These are phyloP conservation scores for Diospyros kaki DNA, from an alignment of 148 eudicot genomes.

Conservation along the genomic window DNA sequence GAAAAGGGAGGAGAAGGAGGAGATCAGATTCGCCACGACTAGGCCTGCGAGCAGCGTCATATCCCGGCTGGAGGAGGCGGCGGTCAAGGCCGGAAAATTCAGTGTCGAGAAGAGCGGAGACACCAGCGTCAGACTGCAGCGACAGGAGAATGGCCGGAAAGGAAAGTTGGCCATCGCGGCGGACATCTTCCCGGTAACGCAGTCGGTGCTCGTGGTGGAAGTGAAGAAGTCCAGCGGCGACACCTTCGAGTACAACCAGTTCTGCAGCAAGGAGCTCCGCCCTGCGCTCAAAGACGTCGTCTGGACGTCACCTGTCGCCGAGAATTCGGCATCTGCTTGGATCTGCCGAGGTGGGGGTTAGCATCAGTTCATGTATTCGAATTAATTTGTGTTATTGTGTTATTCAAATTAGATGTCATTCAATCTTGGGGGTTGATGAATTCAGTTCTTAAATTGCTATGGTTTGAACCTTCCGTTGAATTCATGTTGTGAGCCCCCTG, in stretches of 20 bases:
- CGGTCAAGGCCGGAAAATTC: constrained; percentile 39
- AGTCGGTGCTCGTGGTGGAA: constrained; percentile 58
- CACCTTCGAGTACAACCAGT: constrained; percentile 58
- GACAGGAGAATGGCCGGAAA: constrained; percentile 47
- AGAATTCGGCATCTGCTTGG: constrained; percentile 2
- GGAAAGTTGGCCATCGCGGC: constrained; percentile 53
- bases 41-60: constrained; percentile 49
- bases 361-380: background rate
- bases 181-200: constrained; percentile 42
- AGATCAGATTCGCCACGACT: constrained; percentile 52
- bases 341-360: background rate
- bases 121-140: constrained; percentile 42
- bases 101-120: constrained; percentile 44
- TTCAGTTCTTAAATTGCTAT: no score
- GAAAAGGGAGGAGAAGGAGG: constrained; percentile 43
- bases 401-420: background rate
- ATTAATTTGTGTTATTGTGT: background rate
- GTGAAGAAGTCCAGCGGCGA: constrained; percentile 61
- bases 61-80: constrained; percentile 46
- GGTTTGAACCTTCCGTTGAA: no score
- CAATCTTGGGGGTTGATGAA: background rate
- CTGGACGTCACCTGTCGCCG: constrained; percentile 32
- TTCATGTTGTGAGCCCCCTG: no score
- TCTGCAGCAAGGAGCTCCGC: constrained; percentile 58
- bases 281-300: constrained; percentile 59